Conservation (phyloP, 495 filamentous ascomycete genomes). For the Ascodesmis nigricans region DNA sequence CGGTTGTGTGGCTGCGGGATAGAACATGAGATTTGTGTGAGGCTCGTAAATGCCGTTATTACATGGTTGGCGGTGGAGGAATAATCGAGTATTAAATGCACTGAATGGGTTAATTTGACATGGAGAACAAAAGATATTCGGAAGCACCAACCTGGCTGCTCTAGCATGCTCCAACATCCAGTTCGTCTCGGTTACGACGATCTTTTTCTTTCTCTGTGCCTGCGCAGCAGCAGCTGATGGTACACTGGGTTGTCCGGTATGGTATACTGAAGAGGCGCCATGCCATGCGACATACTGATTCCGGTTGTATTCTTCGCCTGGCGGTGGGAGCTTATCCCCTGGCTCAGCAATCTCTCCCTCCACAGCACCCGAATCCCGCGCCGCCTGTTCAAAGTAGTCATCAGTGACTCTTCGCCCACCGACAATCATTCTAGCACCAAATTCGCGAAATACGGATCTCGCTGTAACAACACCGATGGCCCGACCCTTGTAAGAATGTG, state of each 20-base stretch:
- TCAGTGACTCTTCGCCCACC: slow-evolving; percentile 68
- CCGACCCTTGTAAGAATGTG: slow-evolving; percentile 92
- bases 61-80: slow-evolving; percentile 33
- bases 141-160: slow-evolving; percentile 51
- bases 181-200: slow-evolving; percentile 84
- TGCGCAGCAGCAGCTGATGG: slow-evolving; percentile 38
- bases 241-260: slow-evolving; percentile 54
- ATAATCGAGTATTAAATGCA: slow-evolving; percentile 55
- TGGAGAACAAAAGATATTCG: too few relatives aligned
- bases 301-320: slow-evolving; percentile 63
- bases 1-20: slow-evolving; percentile 72
- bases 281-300: slow-evolving; percentile 98
- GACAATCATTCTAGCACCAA: slow-evolving; percentile 81
- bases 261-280: slow-evolving; percentile 85
- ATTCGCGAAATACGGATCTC: slow-evolving; percentile 88
- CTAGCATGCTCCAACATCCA: slow-evolving; percentile 92
- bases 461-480: slow-evolving; percentile 95
- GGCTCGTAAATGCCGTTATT: slow-evolving; percentile 63
- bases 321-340: slow-evolving; percentile 46
- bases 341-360: slow-evolving; percentile 85
- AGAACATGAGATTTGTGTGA: slow-evolving; percentile 77
- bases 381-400: slow-evolving; percentile 69
- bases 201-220: slow-evolving; percentile 47
- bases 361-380: slow-evolving; percentile 53
- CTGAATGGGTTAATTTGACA: slow-evolving; percentile 32